Evolutionary conservation across 140 eudicot genomes (phyloP).

Genomic region (Flaveria floridana): DNA sequence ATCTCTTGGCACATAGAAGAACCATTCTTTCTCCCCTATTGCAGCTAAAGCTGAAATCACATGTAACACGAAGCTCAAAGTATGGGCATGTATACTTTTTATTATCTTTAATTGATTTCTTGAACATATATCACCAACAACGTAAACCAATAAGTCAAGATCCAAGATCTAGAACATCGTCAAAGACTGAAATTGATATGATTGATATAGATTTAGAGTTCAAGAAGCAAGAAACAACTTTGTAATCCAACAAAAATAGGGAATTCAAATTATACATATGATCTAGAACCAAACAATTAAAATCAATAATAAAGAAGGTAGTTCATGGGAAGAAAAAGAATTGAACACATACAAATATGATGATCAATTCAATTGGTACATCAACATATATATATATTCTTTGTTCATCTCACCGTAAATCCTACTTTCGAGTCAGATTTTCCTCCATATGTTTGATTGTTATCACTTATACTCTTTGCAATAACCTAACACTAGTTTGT

Average conservation of each 20-base stretch:
- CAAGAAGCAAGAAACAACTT: neutral
- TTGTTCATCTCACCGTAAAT: no score
- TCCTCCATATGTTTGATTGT: no score
- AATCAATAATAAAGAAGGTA: neutral
- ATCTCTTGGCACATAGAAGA: constrained; percentile 92
- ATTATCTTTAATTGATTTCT: neutral
- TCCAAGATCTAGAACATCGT: neutral
- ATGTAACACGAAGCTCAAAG: neutral
- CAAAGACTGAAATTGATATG: neutral
- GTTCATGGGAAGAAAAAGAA: neutral
- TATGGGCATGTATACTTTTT: neutral
- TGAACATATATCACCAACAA: neutral
- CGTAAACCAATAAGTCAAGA: neutral
- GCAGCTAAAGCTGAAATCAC: constrained; percentile 70
- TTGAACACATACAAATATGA: neutral
- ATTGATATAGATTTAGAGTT: neutral
- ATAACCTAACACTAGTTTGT: constrained; percentile 3
- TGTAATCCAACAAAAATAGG: neutral
- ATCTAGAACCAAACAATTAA: neutral
- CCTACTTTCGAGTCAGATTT: no score
- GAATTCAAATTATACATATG: neutral
- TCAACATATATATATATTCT: neutral
- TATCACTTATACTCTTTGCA: neutral
- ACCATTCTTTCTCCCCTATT: constrained; percentile 96
- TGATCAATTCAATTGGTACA: no score